These are phyloP conservation scores for Colletotrichum agaves DNA, from an alignment of 2,329 filamentous ascomycete species.

Conservation along the genomic window DNA sequence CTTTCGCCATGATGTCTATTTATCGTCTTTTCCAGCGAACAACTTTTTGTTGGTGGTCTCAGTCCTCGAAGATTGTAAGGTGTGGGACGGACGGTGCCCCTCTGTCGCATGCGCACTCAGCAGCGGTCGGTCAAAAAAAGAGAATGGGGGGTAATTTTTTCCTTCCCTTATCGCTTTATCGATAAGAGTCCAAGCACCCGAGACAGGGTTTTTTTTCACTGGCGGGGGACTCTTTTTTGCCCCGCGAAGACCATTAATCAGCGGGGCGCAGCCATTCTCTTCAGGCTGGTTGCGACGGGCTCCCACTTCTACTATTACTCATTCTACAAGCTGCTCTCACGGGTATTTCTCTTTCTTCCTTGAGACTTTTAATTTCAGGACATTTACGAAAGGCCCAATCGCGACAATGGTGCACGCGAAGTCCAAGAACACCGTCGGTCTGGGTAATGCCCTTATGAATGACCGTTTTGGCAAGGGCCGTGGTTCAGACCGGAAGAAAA, in stretches of 20 bases:
- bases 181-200: slow-evolving; percentile 17
- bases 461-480: slow-evolving; percentile 97
- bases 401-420: slow-evolving; percentile 75
- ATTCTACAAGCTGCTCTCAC: slow-evolving; percentile 26
- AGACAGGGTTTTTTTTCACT: slow-evolving; percentile 25
- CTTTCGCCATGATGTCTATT: slow-evolving; percentile 70
- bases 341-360: slow-evolving; percentile 18
- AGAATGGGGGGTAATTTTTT: slow-evolving; percentile 16
- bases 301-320: slow-evolving; percentile 37
- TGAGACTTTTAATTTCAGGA: slow-evolving; percentile 6
- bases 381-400: slow-evolving; percentile 1
- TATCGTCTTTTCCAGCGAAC: not conserved
- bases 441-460: slow-evolving; percentile 98
- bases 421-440: slow-evolving; percentile 92
- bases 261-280: slow-evolving; percentile 40
- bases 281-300: slow-evolving; percentile 25
- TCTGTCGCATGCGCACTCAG: slow-evolving; percentile 13
- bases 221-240: slow-evolving; percentile 38
- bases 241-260: slow-evolving; percentile 41
- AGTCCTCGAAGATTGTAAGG: not conserved
- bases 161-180: slow-evolving; percentile 35
- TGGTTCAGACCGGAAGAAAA: slow-evolving; percentile 82
- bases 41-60: not conserved
- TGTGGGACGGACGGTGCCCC: slow-evolving; percentile 24
- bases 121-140: slow-evolving; percentile 4